A percentile compares a stretch with the other conserved stretches of the same genome.
Conservation (phyloP, 176 grass and related monocot species). For the Rhynchospora pubera region DNA sequence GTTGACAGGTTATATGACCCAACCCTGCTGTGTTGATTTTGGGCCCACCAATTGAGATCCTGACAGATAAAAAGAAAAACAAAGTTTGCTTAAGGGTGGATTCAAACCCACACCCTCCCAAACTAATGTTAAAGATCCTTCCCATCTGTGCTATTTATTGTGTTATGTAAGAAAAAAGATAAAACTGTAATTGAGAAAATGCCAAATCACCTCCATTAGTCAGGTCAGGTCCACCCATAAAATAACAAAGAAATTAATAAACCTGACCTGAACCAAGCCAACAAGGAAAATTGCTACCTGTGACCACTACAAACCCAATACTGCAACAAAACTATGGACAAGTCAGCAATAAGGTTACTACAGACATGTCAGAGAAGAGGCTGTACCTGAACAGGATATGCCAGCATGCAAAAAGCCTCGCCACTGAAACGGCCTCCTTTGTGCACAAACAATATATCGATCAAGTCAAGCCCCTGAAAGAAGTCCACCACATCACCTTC, state of each 20-base stretch:
- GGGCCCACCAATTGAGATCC: not conserved
- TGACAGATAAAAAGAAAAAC: not conserved
- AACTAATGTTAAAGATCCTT: not conserved
- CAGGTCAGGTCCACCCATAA: not conserved
- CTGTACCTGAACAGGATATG: constrained; percentile 31
- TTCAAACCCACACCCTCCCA: not conserved
- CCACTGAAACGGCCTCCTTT: constrained; percentile 37
- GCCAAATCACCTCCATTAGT: not conserved
- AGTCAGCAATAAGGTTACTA: too few species aligned
- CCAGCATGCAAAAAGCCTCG: constrained; percentile 32
- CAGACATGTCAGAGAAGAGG: not conserved
- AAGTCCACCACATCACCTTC: constrained; percentile 38
- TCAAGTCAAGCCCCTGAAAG: constrained; percentile 31
- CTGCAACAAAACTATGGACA: not conserved
- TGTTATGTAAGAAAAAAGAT: not conserved
- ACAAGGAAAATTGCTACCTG: not conserved
- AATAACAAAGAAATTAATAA: not conserved
- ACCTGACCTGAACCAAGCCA: not conserved
- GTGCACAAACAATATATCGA: constrained; percentile 41
- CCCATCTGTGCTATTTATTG: not conserved
- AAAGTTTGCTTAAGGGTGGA: not conserved
- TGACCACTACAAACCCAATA: not conserved
- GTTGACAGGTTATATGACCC: not conserved
- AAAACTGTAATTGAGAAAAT: not conserved
- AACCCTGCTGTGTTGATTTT: not conserved